phyloP scores from a whole-genome alignment of 163 green algal species.

The Prototheca cutis region DNA sequence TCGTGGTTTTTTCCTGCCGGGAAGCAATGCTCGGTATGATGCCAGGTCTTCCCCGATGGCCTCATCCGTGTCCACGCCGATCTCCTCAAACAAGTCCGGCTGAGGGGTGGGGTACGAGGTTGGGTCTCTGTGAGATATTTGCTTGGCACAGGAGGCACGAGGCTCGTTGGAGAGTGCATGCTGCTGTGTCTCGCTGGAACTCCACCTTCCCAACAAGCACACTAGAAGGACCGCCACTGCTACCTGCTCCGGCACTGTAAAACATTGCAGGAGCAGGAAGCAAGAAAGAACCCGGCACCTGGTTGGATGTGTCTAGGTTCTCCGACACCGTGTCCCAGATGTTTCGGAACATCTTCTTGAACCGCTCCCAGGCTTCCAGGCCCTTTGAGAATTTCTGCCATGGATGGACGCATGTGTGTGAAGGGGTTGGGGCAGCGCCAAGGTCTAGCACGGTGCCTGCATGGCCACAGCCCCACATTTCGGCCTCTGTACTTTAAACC shows the following conservation, averaged over 20 bases:
- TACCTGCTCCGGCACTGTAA: neutral
- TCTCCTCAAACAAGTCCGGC: slow-evolving; percentile 71
- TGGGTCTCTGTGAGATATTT: neutral
- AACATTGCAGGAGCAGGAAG: no score
- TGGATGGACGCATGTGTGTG: no score
- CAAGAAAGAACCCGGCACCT: no score
- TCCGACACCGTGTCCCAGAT: slow-evolving; percentile 64
- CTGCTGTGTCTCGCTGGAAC: no score
- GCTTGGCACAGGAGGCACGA: no score
- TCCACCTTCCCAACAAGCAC: no score
- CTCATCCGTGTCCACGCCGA: slow-evolving; percentile 71
- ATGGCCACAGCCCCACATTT: neutral
- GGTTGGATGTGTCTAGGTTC: slow-evolving; percentile 59
- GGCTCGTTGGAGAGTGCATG: no score
- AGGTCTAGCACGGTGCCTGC: no score
- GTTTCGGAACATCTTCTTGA: slow-evolving; percentile 47
- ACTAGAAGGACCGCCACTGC: neutral
- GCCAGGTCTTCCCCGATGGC: slow-evolving; percentile 13
- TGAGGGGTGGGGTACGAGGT: slow-evolving; percentile 2
- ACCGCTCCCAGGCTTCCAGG: slow-evolving; percentile 16
- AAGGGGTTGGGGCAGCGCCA: no score
- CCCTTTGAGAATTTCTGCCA: neutral
- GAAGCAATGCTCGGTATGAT: slow-evolving; percentile 8
- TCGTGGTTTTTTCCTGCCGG: slow-evolving; percentile 3
- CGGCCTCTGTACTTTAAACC: neutral